Base-by-base conservation (phyloP, 1,284 basidiomycete genomes). In the Puccinia triticina region DNA sequence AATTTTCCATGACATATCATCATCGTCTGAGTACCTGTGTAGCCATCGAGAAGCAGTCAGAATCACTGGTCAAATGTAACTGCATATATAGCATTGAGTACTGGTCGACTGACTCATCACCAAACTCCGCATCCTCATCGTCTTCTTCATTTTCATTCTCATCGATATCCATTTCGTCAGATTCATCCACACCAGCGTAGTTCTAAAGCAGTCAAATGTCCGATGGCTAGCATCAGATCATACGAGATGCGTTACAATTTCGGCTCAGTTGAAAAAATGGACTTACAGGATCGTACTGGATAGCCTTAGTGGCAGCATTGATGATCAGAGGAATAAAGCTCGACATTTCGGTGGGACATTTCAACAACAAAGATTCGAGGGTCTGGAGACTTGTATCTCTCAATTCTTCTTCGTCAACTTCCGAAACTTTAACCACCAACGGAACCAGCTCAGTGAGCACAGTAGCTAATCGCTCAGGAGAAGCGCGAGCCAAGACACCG, bases 1-100 rank as follows among this genome's bases (percentile, higher is more conserved):
- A 83, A 98, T 95, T 88, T 98, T 98, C 91, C 98, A 99, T 0
- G 96, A 98, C n/a, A 94, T 93, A 86, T 99, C 97, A 86, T 99
- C 97, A 84, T 99, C 96, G 85, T 99, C 96, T 10, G 94, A 95
- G 87, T 98, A 98, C 84, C 93, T 94, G 84, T 2, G 82, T 82
- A 32, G 77, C 23, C 79, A 76, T 5, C 5, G 21, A 77, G 4
- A 79, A n/a, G 61, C 61, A 11, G 50, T 50, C 40, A 67, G 71
- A 10, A 46, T 55, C 1, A 5, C 16, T 50, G 29, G 37, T 74
- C 8, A 37, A 16, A 12, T 37, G 34, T 16, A 21, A 48, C 12
- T 34, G 34, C 14, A 16, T 57, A 76, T 82, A 29, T 5, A 23
- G 83, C 40, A 43, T 43, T 59, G 83, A 46, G n/a, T 75, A 29